A percentile compares a stretch with the other conserved stretches of the same genome.
Conservation (phyloP, 2,329 filamentous ascomycete genomes). For the Sporothrix curviconia region DNA sequence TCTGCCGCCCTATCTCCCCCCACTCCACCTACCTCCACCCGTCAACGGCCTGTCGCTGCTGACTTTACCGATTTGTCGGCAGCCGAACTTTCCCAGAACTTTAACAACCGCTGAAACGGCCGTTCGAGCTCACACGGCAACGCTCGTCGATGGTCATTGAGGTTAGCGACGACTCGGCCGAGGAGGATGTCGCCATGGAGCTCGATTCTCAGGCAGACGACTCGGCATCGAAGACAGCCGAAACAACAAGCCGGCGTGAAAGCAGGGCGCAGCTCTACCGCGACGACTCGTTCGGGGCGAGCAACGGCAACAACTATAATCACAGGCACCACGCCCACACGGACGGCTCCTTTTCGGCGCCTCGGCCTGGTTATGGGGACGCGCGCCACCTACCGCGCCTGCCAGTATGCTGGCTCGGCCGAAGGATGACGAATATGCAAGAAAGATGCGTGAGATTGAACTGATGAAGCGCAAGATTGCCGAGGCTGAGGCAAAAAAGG, state of each 20-base stretch:
- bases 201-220: conserved; percentile 49
- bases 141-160: conserved; percentile 70
- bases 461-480: conserved; percentile 54
- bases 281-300: conserved; percentile 18
- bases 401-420: conserved; percentile 28
- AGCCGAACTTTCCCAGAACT: conserved; percentile 16
- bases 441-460: conserved; percentile 53
- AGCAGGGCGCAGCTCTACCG: not conserved
- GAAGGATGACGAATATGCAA: conserved; percentile 37
- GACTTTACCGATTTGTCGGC: conserved; percentile 56
- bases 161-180: conserved; percentile 64
- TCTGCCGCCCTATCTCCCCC: not conserved
- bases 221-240: not conserved
- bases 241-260: not conserved
- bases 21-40: conserved; percentile 1
- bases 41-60: conserved; percentile 52
- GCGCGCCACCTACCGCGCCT: conserved; percentile 35
- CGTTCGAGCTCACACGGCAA: conserved; percentile 52
- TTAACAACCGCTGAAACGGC: conserved; percentile 52
- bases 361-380: conserved; percentile 36
- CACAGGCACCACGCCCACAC: not conserved
- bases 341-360: not conserved
- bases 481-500: conserved; percentile 50
- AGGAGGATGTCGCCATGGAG: conserved; percentile 62
- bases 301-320: not conserved